phyloP scores from a whole-genome alignment of 257 asterid genomes.

The Phtheirospermum japonicum region DNA sequence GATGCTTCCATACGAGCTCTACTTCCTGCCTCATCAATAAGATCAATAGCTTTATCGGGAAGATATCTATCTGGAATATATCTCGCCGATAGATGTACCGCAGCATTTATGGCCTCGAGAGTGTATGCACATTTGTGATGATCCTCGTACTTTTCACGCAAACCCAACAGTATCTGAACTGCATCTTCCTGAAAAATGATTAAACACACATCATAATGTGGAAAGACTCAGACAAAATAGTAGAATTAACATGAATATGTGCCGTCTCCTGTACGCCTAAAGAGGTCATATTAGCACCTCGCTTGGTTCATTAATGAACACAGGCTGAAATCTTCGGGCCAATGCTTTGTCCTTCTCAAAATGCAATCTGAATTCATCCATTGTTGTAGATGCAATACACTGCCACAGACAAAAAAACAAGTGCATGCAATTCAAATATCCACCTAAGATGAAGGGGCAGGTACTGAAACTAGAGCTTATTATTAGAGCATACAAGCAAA shows the following conservation, averaged over 20 bases:
- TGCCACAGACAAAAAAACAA: slow-evolving; percentile 39
- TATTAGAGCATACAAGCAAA: slow-evolving; percentile 24
- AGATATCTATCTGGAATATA: slow-evolving; percentile 91
- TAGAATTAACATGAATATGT: not conserved
- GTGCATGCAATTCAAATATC: slow-evolving; percentile 26
- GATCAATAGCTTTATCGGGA: slow-evolving; percentile 98
- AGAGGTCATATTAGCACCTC: slow-evolving; percentile 51
- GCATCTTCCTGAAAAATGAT: slow-evolving; percentile 68
- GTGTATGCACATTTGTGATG: slow-evolving; percentile 88
- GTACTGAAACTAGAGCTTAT: slow-evolving; percentile 11
- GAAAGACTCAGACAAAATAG: slow-evolving; percentile 23
- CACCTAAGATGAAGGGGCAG: slow-evolving; percentile 4
- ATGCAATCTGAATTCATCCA: slow-evolving; percentile 85
- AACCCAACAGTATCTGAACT: slow-evolving; percentile 73
- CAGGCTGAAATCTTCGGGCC: slow-evolving; percentile 95
- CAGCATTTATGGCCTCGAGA: slow-evolving; percentile 86
- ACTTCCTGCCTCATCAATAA: slow-evolving; percentile 98
- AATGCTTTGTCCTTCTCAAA: slow-evolving; percentile 93
- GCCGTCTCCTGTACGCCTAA: slow-evolving; percentile 9
- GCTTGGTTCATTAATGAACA: slow-evolving; percentile 75
- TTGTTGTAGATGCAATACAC: slow-evolving; percentile 96
- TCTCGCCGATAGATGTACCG: slow-evolving; percentile 83
- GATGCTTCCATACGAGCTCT: slow-evolving; percentile 84
- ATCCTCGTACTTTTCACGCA: slow-evolving; percentile 80
- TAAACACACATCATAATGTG: slow-evolving; percentile 18